phyloP scores from a whole-genome alignment of 805 yeast species.

The Kodamaea kaohsiungensis region DNA sequence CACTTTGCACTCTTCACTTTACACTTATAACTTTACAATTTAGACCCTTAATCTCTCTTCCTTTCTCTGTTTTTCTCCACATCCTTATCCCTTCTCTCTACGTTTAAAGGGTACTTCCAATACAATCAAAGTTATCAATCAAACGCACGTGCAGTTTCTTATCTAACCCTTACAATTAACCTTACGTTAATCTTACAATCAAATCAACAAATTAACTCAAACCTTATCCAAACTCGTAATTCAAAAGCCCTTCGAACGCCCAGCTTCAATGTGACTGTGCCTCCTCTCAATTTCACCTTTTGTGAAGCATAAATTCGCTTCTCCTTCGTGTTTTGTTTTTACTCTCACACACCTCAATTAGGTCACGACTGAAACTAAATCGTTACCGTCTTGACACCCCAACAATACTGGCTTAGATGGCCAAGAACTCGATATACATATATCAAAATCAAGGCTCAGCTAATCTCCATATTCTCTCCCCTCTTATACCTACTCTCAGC shows the following conservation, averaged over 20 bases:
- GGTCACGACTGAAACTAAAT: not conserved
- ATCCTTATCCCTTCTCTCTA: too few relatives aligned
- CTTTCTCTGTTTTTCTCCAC: too few relatives aligned
- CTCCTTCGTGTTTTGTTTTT: not conserved
- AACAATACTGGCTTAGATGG: not conserved
- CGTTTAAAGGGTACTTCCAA: too few relatives aligned
- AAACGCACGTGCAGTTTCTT: not conserved
- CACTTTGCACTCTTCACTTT: not conserved
- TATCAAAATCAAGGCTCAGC: not conserved
- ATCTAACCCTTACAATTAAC: too few relatives aligned
- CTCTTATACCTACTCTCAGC: not conserved
- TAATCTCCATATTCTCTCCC: not conserved
- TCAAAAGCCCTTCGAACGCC: not conserved
- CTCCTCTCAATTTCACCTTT: not conserved
- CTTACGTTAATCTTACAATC: too few relatives aligned
- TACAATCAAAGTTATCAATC: too few relatives aligned
- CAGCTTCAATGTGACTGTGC: not conserved
- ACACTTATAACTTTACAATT: not conserved
- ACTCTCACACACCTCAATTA: not conserved
- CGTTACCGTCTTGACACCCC: not conserved
- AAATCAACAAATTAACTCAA: too few relatives aligned
- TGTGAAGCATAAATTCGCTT: not conserved
- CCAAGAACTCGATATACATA: not conserved
- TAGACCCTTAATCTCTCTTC: too few relatives aligned
- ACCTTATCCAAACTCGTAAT: not conserved